Base-by-base conservation (phyloP, 2,329 filamentous ascomycete genomes). In the Escovopsis sp. region DNA sequence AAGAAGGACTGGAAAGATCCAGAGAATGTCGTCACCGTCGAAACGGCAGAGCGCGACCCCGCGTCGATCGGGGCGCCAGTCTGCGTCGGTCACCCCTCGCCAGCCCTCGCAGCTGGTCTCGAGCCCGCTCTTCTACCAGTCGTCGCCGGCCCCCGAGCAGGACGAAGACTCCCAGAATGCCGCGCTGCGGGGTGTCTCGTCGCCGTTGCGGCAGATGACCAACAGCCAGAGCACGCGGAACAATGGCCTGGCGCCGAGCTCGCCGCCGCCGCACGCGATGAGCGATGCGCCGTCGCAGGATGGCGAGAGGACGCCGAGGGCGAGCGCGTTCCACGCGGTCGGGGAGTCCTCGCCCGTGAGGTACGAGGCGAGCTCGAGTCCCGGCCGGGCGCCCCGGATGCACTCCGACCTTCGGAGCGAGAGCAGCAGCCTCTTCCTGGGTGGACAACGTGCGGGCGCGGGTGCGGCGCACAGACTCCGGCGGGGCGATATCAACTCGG, bases 341-440 rank as follows among this genome's bases (percentile, higher is more conserved):
- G 82, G 82, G 94, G 89, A 88, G 55, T 96, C 89, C 0, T 96
- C 89, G 1, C 89, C 89, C 1, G 85, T 96, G 50, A 78, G 80
- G 58, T 96, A 95, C 58, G 84, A 85, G 43, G 79, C 86, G 31
- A 94, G 86, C 61, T 94, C 89, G 32, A 94, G 84, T 56, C 85
- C 86, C 24, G 79, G 76, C n/a, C 76, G 76, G 55, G 68, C 66
- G 48, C 62, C 71, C 43, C 64, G 73, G 48, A 68, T 73, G 39
- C 77, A 80, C 49, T 81, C 83, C 40, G 79, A 89, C 56, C 68
- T 85, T 46, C 76, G 76, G 51, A 93, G 84, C 59, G 85, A 86
- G 56, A 86, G 81, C 64, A 94, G 87, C 55, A 84, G 79, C 5
- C 71, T 96, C 27, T 96, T 96, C 56, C 81, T 95, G 33, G 59